These are phyloP conservation scores for Diaporthe capsici DNA, from an alignment of 2,329 filamentous ascomycete genomes.

Conservation along the genomic window DNA sequence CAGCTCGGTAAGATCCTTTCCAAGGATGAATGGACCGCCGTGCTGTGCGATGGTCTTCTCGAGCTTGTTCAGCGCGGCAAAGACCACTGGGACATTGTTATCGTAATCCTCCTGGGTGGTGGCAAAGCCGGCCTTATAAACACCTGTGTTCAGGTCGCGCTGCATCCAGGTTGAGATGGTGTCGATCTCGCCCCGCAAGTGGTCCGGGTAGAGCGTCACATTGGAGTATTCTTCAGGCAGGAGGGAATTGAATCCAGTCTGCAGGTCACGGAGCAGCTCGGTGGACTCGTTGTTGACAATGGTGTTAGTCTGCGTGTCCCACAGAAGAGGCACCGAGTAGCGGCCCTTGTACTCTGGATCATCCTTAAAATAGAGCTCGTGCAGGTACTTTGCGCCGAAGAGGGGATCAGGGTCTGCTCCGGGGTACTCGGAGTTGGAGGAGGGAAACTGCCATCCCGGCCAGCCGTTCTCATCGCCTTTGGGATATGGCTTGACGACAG, in stretches of 20 bases:
- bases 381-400: slow-evolving; percentile 70
- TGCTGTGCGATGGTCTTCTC: slow-evolving; percentile 58
- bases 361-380: slow-evolving; percentile 74
- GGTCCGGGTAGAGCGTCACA: slow-evolving; percentile 67
- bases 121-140: slow-evolving; percentile 75
- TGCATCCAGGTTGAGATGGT: slow-evolving; percentile 67
- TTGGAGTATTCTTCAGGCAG: slow-evolving; percentile 56
- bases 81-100: slow-evolving; percentile 66
- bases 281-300: slow-evolving; percentile 74
- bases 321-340: slow-evolving; percentile 73
- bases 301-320: slow-evolving; percentile 69
- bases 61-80: slow-evolving; percentile 71
- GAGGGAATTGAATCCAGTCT: slow-evolving; percentile 67
- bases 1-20: slow-evolving; percentile 68
- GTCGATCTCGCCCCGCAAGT: slow-evolving; percentile 65
- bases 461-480: slow-evolving; percentile 75
- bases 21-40: slow-evolving; percentile 68
- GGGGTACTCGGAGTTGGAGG: slow-evolving; percentile 65
- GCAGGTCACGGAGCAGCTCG: slow-evolving; percentile 71
- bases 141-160: slow-evolving; percentile 69
- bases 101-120: slow-evolving; percentile 68
- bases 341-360: slow-evolving; percentile 72
- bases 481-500: slow-evolving; percentile 75
- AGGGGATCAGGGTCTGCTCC: slow-evolving; percentile 72
- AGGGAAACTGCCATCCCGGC: slow-evolving; percentile 74